Percentiles rank a stretch among this genome's conserved stretches.
These are phyloP conservation scores for Alisma plantagoaquatica DNA, from an alignment of 106 monocot genomes.

Conservation along the genomic window DNA sequence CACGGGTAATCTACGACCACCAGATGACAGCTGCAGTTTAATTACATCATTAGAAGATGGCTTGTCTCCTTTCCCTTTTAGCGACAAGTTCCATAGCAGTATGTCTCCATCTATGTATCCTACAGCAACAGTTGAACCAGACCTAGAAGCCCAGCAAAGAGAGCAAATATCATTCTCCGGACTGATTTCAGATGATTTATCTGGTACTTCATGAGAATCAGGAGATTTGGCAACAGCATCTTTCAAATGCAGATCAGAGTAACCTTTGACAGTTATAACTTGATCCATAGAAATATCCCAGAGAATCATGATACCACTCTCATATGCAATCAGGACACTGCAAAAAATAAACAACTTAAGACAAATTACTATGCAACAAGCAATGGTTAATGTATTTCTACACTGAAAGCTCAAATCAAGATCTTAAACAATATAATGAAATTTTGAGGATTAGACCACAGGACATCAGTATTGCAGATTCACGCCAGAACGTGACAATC, in stretches of 20 bases:
- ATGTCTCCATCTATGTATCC: conserved; percentile 96
- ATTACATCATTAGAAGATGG: conserved; percentile 44
- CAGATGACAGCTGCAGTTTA: conserved; percentile 84
- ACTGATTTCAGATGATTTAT: conserved; percentile 17
- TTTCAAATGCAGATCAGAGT: conserved; percentile 55
- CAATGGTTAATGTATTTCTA: no score
- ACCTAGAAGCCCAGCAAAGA: conserved; percentile 76
- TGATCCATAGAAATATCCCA: conserved; percentile 66
- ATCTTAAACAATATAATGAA: no score
- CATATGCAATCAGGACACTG: conserved; percentile 93
- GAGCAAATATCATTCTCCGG: conserved; percentile 82
- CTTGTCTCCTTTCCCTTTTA: conserved; percentile 27
- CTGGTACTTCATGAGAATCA: conserved; percentile 15
- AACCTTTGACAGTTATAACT: conserved; percentile 45
- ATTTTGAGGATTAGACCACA: no score
- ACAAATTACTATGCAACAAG: neutral
- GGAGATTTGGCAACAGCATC: conserved; percentile 16
- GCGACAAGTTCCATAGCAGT: conserved; percentile 68
- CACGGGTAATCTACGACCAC: conserved; percentile 75
- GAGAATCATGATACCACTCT: conserved; percentile 70
- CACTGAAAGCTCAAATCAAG: no score
- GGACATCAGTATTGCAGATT: no score
- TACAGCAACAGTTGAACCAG: conserved; percentile 57
- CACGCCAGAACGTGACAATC: no score
- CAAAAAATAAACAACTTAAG: conserved; percentile 11